A percentile compares a stretch with the other conserved stretches of the same genome.
Conservation (phyloP, 2,329 filamentous ascomycete species). For the Trichophyton schoenleinii region DNA sequence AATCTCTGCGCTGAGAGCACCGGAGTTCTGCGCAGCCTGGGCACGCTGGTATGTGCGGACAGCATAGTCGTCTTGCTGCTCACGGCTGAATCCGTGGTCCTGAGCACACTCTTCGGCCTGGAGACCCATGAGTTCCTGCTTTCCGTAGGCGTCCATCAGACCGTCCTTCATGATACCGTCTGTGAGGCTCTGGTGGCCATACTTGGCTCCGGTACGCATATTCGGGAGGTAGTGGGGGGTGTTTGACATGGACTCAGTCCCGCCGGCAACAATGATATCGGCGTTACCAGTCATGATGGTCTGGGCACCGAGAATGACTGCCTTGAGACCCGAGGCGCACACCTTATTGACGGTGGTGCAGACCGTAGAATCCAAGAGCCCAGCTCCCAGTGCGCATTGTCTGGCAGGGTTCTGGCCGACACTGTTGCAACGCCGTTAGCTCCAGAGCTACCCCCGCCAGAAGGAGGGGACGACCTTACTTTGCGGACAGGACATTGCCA, state of each 20-base stretch:
- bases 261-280: slow-evolving; percentile 82
- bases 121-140: slow-evolving; percentile 94
- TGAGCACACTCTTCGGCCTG: slow-evolving; percentile 81
- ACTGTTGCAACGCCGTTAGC: slow-evolving; percentile 36
- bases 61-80: slow-evolving; percentile 89
- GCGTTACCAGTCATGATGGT: slow-evolving; percentile 96
- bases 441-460: neutral
- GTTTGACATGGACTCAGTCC: slow-evolving; percentile 98
- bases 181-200: slow-evolving; percentile 76
- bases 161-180: slow-evolving; percentile 93
- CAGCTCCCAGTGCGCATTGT: slow-evolving; percentile 82
- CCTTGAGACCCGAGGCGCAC: slow-evolving; percentile 89
- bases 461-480: slow-evolving; percentile 41
- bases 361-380: slow-evolving; percentile 65
- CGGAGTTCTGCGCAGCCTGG: slow-evolving; percentile 68
- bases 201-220: slow-evolving; percentile 80
- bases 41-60: slow-evolving; percentile 92
- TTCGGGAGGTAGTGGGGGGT: slow-evolving; percentile 86
- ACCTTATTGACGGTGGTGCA: slow-evolving; percentile 98
- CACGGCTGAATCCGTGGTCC: slow-evolving; percentile 68
- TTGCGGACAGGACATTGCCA: slow-evolving; percentile 93
- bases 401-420: slow-evolving; percentile 92
- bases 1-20: slow-evolving; percentile 76
- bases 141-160: slow-evolving; percentile 78
- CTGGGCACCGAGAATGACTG: slow-evolving; percentile 85